phyloP scores from a whole-genome alignment of 495 filamentous ascomycete genomes.

The Neurospora sp. region DNA sequence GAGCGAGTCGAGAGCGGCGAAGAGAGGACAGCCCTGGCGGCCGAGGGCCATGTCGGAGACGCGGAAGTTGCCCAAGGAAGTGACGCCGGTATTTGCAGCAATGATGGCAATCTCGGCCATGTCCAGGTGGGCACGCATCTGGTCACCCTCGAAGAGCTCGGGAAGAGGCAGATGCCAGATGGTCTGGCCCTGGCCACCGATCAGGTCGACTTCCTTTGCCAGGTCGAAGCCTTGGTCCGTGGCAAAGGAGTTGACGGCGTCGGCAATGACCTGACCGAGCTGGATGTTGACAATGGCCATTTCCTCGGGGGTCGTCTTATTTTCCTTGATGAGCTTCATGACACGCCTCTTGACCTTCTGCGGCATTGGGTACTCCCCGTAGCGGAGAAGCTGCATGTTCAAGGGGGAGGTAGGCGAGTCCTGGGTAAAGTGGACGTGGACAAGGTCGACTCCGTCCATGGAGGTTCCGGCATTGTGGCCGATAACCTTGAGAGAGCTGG shows the following conservation, averaged over 20 bases:
- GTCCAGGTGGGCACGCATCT: background rate
- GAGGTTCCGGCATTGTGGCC: background rate
- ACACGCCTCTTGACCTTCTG: background rate
- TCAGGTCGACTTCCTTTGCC: background rate
- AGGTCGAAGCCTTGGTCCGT: background rate
- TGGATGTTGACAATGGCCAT: background rate
- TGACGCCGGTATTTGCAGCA: background rate
- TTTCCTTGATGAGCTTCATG: background rate
- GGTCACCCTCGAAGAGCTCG: background rate
- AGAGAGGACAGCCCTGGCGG: background rate
- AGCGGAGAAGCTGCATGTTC: background rate
- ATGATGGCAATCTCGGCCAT: background rate
- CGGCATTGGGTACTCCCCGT: background rate
- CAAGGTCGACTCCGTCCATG: background rate
- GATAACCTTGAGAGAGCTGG: background rate
- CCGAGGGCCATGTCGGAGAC: background rate
- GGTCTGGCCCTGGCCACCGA: background rate
- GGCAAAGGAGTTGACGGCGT: background rate
- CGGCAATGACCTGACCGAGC: background rate
- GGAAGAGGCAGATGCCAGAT: background rate
- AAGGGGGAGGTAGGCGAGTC: background rate
- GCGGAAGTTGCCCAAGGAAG: background rate
- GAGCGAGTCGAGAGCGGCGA: background rate
- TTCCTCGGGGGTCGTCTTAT: background rate
- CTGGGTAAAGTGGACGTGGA: background rate